Base-by-base conservation (phyloP, 2,329 filamentous ascomycete genomes). In the Ophiostoma sp. region DNA sequence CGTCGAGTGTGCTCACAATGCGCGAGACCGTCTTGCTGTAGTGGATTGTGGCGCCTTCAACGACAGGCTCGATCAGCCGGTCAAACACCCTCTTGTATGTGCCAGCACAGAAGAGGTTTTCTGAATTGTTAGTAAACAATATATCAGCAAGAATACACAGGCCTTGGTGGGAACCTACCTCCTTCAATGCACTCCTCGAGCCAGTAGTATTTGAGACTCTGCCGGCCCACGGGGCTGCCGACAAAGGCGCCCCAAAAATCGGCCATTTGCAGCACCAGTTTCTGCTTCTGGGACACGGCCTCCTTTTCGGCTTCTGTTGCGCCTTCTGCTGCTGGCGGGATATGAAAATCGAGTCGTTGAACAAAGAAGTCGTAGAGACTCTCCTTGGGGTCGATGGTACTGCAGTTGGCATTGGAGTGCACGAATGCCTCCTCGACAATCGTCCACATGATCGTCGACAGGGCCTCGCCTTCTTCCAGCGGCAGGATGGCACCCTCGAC, bases 181-280 rank as follows among this genome's bases (percentile, higher is more conserved):
- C 91, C 92, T 78, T 93, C 91, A 70, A 94, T 90, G 76, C 91
- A 93, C 80, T 94, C 91, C 79, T 94, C 92, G 5, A 94, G 79
- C 91, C 91, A 93, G 79, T 93, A 92, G 82, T 89, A 94, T 82
- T 90, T 92, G 42, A 94, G 83, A 77, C 91, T 93, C 79, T 94
- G 92, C 33, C 79, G 86, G 70, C 85, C 82, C 9, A 92, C 84
- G 0, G 89, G 86, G 74, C 87, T 91, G 17, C 92, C 92, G 6
- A 93, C 86, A 78, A 92, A 94, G 0, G 88, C 87, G 1, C 92
- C 92, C 91, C 92, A 93, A 77, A 89, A 85, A 76, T 91, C 87
- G 2, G 88, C 87, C 78, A 88, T 81, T 74, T 88, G 85, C 70
- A 87, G 80, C 25, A 89, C 79, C 12, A 84, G 80, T 19, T 81